Evolutionary conservation across 495 filamentous ascomycete genomes (phyloP), one percentile per base, ranked within the genome.

Genomic region (Cercophora samala): DNA sequence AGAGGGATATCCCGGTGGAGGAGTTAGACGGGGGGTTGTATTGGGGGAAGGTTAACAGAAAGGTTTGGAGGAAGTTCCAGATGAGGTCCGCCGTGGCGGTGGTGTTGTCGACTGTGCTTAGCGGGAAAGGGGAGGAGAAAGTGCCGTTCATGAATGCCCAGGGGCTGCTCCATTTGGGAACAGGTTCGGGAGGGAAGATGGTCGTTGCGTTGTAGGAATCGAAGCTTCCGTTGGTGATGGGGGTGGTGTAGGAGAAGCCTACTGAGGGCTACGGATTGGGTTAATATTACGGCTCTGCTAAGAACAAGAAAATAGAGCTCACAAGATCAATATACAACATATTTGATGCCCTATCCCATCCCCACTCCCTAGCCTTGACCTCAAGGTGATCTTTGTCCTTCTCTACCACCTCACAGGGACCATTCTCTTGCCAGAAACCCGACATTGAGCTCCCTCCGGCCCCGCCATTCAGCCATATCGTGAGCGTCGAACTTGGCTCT

Each of bases 331-430:
- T 81, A 70, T 88, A 93, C 13, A 93, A 78, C 83, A 93, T 83
- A 70, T 93, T 93, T 17, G 88, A 89, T 3, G 85, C 85, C 68
- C 89, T 83, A 73, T 87, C 90, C 89, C 89, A 93, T 4, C 86
- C 84, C 78, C 88, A 89, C 66, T 78, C 73, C 19, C 76, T 63
- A 42, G 75, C 72, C 18, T 66, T 66, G 0, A 79, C 82, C 0
- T 72, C 77, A 24, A 80, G 73, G 52, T 83, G 84, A 72, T 88
- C 86, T 19, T 84, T 74, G 59, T 78, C 79, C 17, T 83, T 78
- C 63, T 85, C 83, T 58, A 80, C 66, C 13, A 76, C 75, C 62
- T 81, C 74, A 70, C 79, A 83, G 15, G 77, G 81, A 37, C 76
- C 78, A 75, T 82, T 83, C 78, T 90, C 87, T 21, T 74, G 73